A percentile compares a stretch with the other conserved stretches of the same genome.
Conservation (phyloP, 2,329 filamentous ascomycete genomes). For the Colletotrichum sp. region DNA sequence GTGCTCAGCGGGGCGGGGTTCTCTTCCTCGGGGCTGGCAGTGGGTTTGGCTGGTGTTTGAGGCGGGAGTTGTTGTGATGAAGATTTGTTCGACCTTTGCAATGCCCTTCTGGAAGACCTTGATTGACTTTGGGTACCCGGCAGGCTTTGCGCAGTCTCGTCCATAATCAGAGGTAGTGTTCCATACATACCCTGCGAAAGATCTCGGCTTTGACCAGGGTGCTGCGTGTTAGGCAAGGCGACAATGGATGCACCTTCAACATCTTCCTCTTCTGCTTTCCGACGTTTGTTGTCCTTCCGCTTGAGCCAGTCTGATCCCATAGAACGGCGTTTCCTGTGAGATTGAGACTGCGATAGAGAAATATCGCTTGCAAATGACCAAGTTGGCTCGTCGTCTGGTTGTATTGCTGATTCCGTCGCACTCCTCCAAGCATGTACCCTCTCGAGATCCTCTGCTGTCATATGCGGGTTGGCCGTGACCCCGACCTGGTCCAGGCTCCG, state of each 20-base stretch:
- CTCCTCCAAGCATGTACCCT: slow-evolving; percentile 37
- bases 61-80: background rate
- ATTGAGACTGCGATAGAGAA: slow-evolving; percentile 25
- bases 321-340: slow-evolving; percentile 22
- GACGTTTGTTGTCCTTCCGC: slow-evolving; percentile 32
- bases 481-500: slow-evolving; percentile 41
- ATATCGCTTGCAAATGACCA: slow-evolving; percentile 26
- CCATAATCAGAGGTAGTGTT: background rate
- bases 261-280: background rate
- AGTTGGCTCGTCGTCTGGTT: slow-evolving; percentile 6
- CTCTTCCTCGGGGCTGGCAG: background rate
- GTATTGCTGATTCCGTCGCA: slow-evolving; percentile 3
- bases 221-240: background rate
- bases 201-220: background rate
- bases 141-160: background rate
- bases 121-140: background rate
- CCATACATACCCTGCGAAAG: background rate
- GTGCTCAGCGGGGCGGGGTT: background rate
- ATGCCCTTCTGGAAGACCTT: background rate
- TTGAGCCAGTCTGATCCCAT: slow-evolving; percentile 37
- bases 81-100: background rate
- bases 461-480: slow-evolving; percentile 30
- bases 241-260: background rate
- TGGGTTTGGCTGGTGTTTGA: background rate
- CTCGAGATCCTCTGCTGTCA: slow-evolving; percentile 34